Percentiles rank a stretch among this genome's conserved stretches.
phyloP scores from a whole-genome alignment of 371 early-diverging fungal species.

The Mortierella sp. region DNA sequence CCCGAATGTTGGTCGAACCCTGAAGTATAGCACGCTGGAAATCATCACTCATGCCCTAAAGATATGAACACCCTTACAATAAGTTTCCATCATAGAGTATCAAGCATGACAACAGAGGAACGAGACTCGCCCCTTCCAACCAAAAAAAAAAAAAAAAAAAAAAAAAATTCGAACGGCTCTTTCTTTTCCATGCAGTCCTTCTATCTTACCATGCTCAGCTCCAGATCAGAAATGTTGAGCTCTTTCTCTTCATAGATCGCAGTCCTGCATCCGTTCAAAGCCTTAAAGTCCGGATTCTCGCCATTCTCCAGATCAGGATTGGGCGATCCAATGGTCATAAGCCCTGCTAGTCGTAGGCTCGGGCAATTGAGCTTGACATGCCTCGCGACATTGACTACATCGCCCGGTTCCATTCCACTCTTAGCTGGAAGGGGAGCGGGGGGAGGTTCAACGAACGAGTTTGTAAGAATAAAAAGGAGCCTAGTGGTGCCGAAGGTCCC shows the following conservation, averaged over 20 bases:
- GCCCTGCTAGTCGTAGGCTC: constrained; percentile 77
- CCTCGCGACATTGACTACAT: constrained; percentile 61
- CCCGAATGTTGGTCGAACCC: constrained; percentile 92
- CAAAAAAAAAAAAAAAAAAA: background rate
- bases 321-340: constrained; percentile 95
- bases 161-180: no score
- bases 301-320: constrained; percentile 65
- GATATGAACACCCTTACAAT: no score
- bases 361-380: constrained; percentile 77
- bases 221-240: constrained; percentile 59
- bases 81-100: no score
- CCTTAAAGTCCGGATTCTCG: constrained; percentile 89
- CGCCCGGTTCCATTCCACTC: constrained; percentile 74
- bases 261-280: constrained; percentile 57
- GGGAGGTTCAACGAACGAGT: no score
- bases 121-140: no score
- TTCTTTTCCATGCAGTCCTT: no score
- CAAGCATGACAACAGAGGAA: no score
- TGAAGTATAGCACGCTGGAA: constrained; percentile 82
- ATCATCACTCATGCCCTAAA: constrained; percentile 95
- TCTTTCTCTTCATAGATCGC: constrained; percentile 43
- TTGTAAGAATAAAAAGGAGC: background rate
- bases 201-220: constrained; percentile 81
- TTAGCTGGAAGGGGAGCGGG: constrained; percentile 74
- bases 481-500: background rate